Evolutionary conservation across 2,329 filamentous ascomycete genomes (phyloP), one percentile per base, ranked within the genome.

Genomic region (Trichoderma simmonsii): DNA sequence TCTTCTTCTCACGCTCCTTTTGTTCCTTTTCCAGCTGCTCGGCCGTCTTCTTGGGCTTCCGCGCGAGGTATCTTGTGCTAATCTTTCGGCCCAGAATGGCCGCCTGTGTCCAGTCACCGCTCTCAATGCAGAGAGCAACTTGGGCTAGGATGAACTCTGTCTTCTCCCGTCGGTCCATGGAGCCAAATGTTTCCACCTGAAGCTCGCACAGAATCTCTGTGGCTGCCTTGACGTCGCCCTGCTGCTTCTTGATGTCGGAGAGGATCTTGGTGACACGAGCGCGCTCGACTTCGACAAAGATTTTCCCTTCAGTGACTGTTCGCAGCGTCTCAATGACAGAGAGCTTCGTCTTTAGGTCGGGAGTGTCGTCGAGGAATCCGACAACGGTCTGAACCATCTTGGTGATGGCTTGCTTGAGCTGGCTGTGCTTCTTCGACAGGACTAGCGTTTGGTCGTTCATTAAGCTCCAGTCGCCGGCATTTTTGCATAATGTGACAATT

Each of bases 321-420:
- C 96, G 90, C 78, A 99, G 83, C 1, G 95, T 97, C 84, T 99
- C 95, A 79, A 99, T 99, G 73, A 97, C 90, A 26, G 93, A 92
- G 71, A 99, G 86, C 85, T 98, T 99, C 43, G 90, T 94, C 77
- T 98, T 94, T 73, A 93, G 80, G 78, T 90, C 92, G 39, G 96
- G 94, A 26, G 94, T 94, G 61, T 92, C 90, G 79, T 97, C 92
- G 79, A 99, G 85, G 83, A 98, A 98, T 73, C 86, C 88, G 91
- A 99, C 97, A 74, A 97, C 94, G 62, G 91, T 92, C 86, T 99
- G 96, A 73, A 99, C 95, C 96, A 99, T 99, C 86, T 95, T 96
- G 78, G 96, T 98, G 79, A 95, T 96, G 79, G 96, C 96, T 84
- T 98, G 96, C 85, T 99, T 99, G 80, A 99, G 94, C 86, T 99